These are phyloP conservation scores for Bryum argenteum DNA, from an alignment of 225 moss, liverwort and hornwort species.

Conservation along the genomic window DNA sequence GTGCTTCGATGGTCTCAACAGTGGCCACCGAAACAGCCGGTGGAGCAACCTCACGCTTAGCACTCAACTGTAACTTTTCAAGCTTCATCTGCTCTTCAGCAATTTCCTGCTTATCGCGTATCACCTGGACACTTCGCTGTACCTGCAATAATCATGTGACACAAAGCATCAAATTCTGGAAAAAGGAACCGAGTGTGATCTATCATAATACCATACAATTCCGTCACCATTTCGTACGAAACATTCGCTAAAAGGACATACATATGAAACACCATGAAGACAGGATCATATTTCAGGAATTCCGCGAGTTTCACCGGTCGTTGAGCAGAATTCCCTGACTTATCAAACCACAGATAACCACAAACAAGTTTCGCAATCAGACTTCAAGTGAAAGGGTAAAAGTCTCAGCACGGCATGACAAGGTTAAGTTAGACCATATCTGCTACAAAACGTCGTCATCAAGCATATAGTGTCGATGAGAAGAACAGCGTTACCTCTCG, in stretches of 20 bases:
- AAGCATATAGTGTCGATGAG: background rate
- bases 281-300: background rate
- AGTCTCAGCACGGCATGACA: slow-evolving; percentile 14
- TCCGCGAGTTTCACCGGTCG: background rate
- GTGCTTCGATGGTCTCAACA: slow-evolving; percentile 50
- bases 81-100: slow-evolving; percentile 86
- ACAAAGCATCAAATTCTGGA: slow-evolving; percentile 21
- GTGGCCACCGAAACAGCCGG: slow-evolving; percentile 17
- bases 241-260: slow-evolving; percentile 7
- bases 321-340: background rate
- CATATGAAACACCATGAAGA: slow-evolving; percentile 2
- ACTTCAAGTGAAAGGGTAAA: background rate
- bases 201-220: background rate
- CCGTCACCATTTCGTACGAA: slow-evolving; percentile 9
- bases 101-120: slow-evolving; percentile 85
- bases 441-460: background rate
- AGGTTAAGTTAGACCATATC: background rate
- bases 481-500: slow-evolving; percentile 58
- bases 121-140: slow-evolving; percentile 82
- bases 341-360: background rate
- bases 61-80: slow-evolving; percentile 67
- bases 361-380: background rate
- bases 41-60: slow-evolving; percentile 55
- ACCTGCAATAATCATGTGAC: slow-evolving; percentile 51
- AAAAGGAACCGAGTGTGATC: background rate